These are phyloP conservation scores for Bipolaris gigantea DNA, from an alignment of 2,329 filamentous ascomycete genomes.

Conservation along the genomic window DNA sequence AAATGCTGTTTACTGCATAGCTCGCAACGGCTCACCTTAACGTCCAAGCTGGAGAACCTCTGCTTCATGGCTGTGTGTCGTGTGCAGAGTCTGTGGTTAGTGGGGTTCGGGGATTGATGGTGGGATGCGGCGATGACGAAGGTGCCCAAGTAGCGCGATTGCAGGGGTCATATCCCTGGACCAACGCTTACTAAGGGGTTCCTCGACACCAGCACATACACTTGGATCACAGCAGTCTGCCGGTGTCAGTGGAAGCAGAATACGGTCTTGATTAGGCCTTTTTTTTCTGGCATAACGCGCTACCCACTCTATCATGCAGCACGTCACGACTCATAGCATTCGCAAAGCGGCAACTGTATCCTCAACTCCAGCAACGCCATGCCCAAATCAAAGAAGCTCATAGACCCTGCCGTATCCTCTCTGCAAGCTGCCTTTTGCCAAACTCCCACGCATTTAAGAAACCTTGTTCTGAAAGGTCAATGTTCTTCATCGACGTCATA, in stretches of 20 bases:
- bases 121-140: slow-evolving; percentile 36
- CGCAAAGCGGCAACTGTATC: slow-evolving; percentile 20
- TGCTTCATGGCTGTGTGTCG: slow-evolving; percentile 66
- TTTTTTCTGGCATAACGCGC: slow-evolving; percentile 5
- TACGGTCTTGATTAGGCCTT: slow-evolving; percentile 5
- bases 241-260: slow-evolving; percentile 10
- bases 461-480: slow-evolving; percentile 94
- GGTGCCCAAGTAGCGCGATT: slow-evolving; percentile 22
- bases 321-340: slow-evolving; percentile 11
- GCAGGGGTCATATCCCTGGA: slow-evolving; percentile 31
- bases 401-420: slow-evolving; percentile 80
- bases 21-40: slow-evolving; percentile 57
- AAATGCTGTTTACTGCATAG: background rate
- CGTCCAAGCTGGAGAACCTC: slow-evolving; percentile 76
- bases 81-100: slow-evolving; percentile 33
- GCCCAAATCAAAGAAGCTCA: slow-evolving; percentile 21
- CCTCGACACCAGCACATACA: background rate
- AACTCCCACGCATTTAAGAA: slow-evolving; percentile 93
- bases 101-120: slow-evolving; percentile 22
- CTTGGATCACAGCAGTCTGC: background rate
- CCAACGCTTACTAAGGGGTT: slow-evolving; percentile 14
- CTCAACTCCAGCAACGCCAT: slow-evolving; percentile 40
- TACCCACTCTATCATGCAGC: slow-evolving; percentile 15
- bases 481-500: slow-evolving; percentile 82
- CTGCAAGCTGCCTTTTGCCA: slow-evolving; percentile 86